phyloP scores from a whole-genome alignment of 805 yeast species.

The Candida nemodendra region DNA sequence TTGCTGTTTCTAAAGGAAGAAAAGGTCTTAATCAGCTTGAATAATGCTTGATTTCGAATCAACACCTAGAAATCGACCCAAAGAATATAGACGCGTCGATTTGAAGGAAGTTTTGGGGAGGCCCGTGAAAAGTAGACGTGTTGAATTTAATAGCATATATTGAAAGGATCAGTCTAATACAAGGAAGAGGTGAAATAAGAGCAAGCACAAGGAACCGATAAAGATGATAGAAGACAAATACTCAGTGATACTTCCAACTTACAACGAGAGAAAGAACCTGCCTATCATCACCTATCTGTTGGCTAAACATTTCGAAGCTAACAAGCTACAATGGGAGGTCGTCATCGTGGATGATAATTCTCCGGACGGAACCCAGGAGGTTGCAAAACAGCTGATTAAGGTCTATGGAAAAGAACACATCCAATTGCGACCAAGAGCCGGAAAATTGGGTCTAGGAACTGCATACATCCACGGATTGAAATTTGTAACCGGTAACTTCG shows the following conservation, averaged over 20 bases:
- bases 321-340: conserved; percentile 69
- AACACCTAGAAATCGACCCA: no score
- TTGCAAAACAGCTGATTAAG: conserved; percentile 58
- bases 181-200: no score
- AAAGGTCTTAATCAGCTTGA: no score
- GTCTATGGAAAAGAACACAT: conserved; percentile 61
- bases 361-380: conserved; percentile 79
- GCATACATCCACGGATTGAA: conserved; percentile 78
- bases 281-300: conserved; percentile 71
- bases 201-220: no score
- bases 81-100: no score
- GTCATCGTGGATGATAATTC: conserved; percentile 76
- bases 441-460: conserved; percentile 76
- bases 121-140: background rate
- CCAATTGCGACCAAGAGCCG: conserved; percentile 67
- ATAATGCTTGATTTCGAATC: no score
- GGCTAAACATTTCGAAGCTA: conserved; percentile 60
- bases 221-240: conserved; percentile 46
- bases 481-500: conserved; percentile 69
- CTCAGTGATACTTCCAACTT: conserved; percentile 74
- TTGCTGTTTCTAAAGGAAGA: no score
- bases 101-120: background rate
- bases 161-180: no score
- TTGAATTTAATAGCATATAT: no score
- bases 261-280: conserved; percentile 66